Evolutionary conservation across 2,329 filamentous ascomycete genomes (phyloP).

Genomic region (Talaromyces islandicus): DNA sequence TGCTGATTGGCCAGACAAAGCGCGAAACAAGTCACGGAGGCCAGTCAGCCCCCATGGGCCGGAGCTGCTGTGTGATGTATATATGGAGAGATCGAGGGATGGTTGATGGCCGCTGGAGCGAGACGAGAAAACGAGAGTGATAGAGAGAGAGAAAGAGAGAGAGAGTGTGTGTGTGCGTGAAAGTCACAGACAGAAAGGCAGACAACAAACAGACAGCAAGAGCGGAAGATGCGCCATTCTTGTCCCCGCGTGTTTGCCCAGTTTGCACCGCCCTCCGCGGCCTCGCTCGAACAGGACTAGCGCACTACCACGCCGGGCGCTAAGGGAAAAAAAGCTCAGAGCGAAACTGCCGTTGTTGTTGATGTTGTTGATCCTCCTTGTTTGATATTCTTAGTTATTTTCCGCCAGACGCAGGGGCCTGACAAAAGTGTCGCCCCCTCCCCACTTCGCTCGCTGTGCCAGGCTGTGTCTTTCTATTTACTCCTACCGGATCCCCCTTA

Average conservation of each 20-base stretch:
- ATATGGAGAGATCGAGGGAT: neutral
- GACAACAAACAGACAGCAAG: neutral
- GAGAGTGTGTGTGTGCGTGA: no score
- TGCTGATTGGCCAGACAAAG: neutral
- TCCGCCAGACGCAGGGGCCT: neutral
- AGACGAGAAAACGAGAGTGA: neutral
- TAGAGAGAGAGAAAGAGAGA: neutral
- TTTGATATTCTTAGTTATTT: neutral
- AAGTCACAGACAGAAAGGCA: neutral
- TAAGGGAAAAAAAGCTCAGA: neutral
- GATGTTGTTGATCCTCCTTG: neutral
- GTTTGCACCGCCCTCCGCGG: neutral
- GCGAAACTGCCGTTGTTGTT: neutral
- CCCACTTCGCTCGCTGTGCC: neutral
- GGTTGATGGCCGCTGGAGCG: neutral
- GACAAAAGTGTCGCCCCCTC: neutral
- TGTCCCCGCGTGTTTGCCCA: neutral
- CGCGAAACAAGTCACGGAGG: neutral
- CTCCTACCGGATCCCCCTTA: neutral
- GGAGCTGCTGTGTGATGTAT: neutral
- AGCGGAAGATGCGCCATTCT: neutral
- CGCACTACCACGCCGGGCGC: neutral
- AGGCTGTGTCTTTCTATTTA: neutral
- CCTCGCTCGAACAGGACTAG: neutral
- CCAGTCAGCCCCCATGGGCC: neutral